Conservation (phyloP, 2,329 filamentous ascomycete species). For the Hypoxylon sp. region DNA sequence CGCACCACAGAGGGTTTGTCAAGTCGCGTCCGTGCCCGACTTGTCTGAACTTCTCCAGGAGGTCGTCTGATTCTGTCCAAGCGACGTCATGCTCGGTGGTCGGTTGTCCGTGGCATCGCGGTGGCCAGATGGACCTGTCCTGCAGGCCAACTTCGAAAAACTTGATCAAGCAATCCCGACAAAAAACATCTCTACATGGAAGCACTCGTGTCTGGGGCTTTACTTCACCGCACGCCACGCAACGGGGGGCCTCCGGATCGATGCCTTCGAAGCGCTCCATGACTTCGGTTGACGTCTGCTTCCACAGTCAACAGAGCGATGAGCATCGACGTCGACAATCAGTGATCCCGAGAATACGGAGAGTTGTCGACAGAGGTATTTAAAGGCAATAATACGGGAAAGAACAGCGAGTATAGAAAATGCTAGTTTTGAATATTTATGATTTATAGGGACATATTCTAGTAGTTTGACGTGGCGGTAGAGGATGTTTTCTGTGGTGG, state of each 20-base stretch:
- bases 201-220: background rate
- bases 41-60: slow-evolving; percentile 4
- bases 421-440: background rate
- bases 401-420: slow-evolving; percentile 3
- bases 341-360: background rate
- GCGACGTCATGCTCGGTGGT: slow-evolving; percentile 1
- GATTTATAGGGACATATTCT: background rate
- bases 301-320: background rate
- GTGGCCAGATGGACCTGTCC: slow-evolving; percentile 17
- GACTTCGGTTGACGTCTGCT: background rate
- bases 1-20: slow-evolving; percentile 22
- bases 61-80: background rate
- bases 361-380: background rate
- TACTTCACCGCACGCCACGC: slow-evolving; percentile 2
- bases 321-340: background rate
- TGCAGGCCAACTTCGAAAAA: background rate
- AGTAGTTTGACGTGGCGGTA: background rate
- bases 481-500: background rate
- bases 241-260: background rate
- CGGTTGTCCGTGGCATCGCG: background rate
- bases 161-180: slow-evolving; percentile 7
- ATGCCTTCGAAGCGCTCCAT: background rate
- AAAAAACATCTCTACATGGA: slow-evolving; percentile 16
- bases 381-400: slow-evolving; percentile 1
- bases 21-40: background rate